phyloP scores from a whole-genome alignment of 345 rosid species.

The Acer negundo region DNA sequence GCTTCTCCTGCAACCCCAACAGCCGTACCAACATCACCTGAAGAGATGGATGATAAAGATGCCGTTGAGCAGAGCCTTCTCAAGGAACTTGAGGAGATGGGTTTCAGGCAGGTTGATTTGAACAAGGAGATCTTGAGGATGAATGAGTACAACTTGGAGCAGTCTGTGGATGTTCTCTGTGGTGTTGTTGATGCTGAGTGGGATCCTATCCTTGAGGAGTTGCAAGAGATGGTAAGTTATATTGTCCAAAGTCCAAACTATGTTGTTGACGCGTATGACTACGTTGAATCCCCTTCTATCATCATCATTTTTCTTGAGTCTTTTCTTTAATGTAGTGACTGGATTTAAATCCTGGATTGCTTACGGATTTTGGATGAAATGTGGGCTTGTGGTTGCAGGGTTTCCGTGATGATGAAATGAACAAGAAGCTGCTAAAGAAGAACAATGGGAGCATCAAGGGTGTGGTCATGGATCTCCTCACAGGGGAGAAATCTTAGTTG shows the following conservation, averaged over 20 bases:
- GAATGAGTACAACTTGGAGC: constrained; percentile 74
- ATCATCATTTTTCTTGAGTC: neutral
- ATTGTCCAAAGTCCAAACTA: neutral
- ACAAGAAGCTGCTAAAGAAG: constrained; percentile 90
- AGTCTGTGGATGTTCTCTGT: constrained; percentile 77
- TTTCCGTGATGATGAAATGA: constrained; percentile 65
- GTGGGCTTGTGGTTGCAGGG: constrained; percentile 56
- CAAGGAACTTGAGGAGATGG: constrained; percentile 90
- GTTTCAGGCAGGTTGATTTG: constrained; percentile 83
- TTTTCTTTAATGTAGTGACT: neutral
- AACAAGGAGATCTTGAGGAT: constrained; percentile 83
- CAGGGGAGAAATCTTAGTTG: constrained; percentile 59
- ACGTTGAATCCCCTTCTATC: neutral
- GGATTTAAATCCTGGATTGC: neutral
- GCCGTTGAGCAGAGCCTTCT: constrained; percentile 56
- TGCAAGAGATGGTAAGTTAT: constrained; percentile 78
- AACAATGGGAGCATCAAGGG: constrained; percentile 91
- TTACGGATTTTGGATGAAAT: neutral
- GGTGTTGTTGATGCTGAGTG: constrained; percentile 73
- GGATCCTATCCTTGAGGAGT: constrained; percentile 88
- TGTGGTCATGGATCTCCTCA: constrained; percentile 88
- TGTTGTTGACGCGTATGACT: neutral
- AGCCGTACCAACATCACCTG: constrained; percentile 11
- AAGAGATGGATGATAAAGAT: constrained; percentile 21
- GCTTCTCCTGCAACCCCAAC: constrained; percentile 2